Evolutionary conservation across 306 rosid genomes (phyloP), one percentile per base, ranked within the genome.

Genomic region (Geum urbanum): DNA sequence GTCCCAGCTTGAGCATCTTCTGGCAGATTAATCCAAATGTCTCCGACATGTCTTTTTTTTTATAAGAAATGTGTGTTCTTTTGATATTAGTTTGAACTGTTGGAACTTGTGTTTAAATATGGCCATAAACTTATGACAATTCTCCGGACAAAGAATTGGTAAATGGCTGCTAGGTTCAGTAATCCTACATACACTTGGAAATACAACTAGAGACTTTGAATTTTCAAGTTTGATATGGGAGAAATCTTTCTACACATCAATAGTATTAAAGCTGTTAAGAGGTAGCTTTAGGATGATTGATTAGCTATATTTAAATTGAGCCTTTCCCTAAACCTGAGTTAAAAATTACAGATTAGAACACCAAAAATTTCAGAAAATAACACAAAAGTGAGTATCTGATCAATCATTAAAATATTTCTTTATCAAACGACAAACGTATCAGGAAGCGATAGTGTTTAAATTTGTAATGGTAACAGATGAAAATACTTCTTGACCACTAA

Each of bases 111-210:
- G 24, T 41, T 48, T 4, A 19, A 8, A 63, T 4, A 72, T 47
- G 35, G 47, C 65, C 61, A n/a, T 68, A 70, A 70, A 48, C 37
- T 32, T 1, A 32, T 3, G 6, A 45, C 67, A 72, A 53, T 39
- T 22, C 32, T 67, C 40, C 8, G 18, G 57, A n/a, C 15, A 1
- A n/a, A 39, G 71, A 49, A 24, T 11, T 67, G 14, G 11, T n/a
- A 22, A 66, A 49, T 49, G 58, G 27, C 50, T 71, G 14, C 54
- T 50, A 50, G 8, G 54, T 50, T 16, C 16, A 49, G 45, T 10
- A 71, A 43, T 27, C 52, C 27, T 43, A 22, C 12, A 57, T 41
- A 64, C 58, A 56, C 52, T 32, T 12, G 18, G 49, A 63, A 20
- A 56, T 10, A 13, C 65, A 18, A 61, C 18, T 35, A n/a, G n/a